phyloP scores from a whole-genome alignment of 108 stramenopile genomes.

The Mediolabrus comicus region DNA sequence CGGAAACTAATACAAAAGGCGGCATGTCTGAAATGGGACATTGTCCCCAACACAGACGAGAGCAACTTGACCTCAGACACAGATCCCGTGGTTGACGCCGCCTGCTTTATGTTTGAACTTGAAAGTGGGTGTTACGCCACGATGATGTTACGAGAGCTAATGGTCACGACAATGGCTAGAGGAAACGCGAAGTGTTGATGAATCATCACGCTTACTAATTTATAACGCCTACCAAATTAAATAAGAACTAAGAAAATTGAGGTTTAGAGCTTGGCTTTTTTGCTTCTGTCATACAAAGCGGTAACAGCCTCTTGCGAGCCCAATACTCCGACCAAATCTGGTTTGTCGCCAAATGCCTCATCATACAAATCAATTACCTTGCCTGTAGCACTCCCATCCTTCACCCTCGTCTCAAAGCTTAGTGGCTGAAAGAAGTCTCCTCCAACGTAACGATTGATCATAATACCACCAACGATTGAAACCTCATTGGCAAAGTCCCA shows the following conservation, averaged over 20 bases:
- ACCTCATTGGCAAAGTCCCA: constrained; percentile 24
- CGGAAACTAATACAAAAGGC: constrained; percentile 57
- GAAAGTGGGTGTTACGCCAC: constrained; percentile 82
- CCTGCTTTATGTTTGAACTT: constrained; percentile 63
- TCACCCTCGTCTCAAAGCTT: constrained; percentile 20
- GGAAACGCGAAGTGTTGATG: neutral
- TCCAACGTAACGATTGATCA: constrained; percentile 34
- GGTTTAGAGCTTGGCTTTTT: neutral
- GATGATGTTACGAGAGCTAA: constrained; percentile 77
- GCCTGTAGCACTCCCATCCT: neutral
- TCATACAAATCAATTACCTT: constrained; percentile 23
- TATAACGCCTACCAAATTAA: neutral
- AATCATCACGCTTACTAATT: neutral
- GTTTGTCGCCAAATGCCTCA: constrained; percentile 17
- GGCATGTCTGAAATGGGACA: constrained; percentile 33
- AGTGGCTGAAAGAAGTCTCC: constrained; percentile 45
- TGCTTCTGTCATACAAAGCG: neutral
- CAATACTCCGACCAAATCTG: constrained; percentile 10
- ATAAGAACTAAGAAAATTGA: no score
- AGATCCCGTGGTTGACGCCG: constrained; percentile 23
- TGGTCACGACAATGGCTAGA: constrained; percentile 65
- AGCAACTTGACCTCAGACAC: neutral
- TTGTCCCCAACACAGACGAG: neutral
- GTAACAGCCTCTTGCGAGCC: constrained; percentile 29
- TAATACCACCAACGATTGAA: constrained; percentile 33